These are phyloP conservation scores for Histomonas meleagridis DNA, from an alignment of 208 protist genomes.

Conservation along the genomic window DNA sequence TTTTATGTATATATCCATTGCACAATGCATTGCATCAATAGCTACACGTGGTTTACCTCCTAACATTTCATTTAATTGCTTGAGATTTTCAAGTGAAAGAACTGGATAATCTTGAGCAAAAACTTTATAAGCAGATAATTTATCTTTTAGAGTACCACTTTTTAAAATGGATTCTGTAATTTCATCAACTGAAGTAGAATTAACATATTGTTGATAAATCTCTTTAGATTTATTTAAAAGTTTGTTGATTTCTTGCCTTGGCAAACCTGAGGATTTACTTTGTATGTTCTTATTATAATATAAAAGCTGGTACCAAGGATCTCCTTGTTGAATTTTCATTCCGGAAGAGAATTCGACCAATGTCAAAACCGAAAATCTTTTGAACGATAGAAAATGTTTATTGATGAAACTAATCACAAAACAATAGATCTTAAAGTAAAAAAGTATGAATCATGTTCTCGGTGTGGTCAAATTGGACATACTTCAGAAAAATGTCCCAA, in stretches of 20 bases:
- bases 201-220: background rate
- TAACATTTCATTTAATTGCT: background rate
- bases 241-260: background rate
- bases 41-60: background rate
- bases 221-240: background rate
- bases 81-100: background rate
- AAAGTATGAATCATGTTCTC: background rate
- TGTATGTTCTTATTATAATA: background rate
- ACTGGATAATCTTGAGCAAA: background rate
- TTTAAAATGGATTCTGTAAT: background rate
- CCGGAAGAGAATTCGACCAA: too few species aligned
- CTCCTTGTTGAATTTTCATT: constrained; percentile 4
- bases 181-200: background rate
- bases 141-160: constrained; percentile 16
- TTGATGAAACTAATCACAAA: too few species aligned
- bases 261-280: background rate
- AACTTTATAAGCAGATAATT: constrained; percentile 1
- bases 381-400: too few species aligned
- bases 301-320: constrained; percentile 12
- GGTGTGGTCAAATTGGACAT: constrained; percentile 14
- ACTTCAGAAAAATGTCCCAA: background rate
- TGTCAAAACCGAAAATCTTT: too few species aligned
- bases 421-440: too few species aligned
- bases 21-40: background rate
- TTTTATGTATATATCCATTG: background rate